Conservation (phyloP, 257 asterid genomes). For the Echites panduratus region DNA sequence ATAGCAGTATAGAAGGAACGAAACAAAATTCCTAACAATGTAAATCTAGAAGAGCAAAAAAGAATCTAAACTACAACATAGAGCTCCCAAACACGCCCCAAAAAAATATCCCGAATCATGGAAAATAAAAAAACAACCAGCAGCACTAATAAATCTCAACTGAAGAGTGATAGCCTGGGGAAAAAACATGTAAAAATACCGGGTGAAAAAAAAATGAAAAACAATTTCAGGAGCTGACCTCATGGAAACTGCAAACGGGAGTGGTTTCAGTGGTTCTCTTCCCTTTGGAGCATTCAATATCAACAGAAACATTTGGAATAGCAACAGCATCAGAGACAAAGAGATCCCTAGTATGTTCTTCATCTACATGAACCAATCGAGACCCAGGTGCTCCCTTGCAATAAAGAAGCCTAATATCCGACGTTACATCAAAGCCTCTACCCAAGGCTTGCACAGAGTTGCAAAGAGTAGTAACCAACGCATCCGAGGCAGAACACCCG, state of each 20-base stretch:
- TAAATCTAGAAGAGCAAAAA: background rate
- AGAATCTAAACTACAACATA: background rate
- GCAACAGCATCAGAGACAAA: constrained; percentile 44
- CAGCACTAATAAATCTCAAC: background rate
- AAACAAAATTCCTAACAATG: background rate
- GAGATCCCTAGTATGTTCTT: constrained; percentile 45
- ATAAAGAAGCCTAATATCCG: constrained; percentile 89
- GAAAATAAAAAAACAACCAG: background rate
- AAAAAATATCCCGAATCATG: background rate
- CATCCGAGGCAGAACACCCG: constrained; percentile 23
- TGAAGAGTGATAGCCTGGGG: background rate
- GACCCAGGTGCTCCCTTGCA: constrained; percentile 94
- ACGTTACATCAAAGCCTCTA: constrained; percentile 95
- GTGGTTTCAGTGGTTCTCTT: constrained; percentile 43
- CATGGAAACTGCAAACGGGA: constrained; percentile 70
- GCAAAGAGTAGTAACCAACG: constrained; percentile 65
- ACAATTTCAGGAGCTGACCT: constrained; percentile 38
- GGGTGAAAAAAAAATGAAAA: background rate
- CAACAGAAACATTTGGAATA: constrained; percentile 78
- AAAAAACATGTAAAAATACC: background rate
- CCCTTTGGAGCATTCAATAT: constrained; percentile 55
- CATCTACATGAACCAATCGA: constrained; percentile 66
- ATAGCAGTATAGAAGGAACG: background rate
- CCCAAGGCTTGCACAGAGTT: constrained; percentile 97
- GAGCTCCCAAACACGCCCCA: background rate